Evolutionary conservation across 352 stramenopile genomes (phyloP).

Genomic region (Pythium phragmitis): DNA sequence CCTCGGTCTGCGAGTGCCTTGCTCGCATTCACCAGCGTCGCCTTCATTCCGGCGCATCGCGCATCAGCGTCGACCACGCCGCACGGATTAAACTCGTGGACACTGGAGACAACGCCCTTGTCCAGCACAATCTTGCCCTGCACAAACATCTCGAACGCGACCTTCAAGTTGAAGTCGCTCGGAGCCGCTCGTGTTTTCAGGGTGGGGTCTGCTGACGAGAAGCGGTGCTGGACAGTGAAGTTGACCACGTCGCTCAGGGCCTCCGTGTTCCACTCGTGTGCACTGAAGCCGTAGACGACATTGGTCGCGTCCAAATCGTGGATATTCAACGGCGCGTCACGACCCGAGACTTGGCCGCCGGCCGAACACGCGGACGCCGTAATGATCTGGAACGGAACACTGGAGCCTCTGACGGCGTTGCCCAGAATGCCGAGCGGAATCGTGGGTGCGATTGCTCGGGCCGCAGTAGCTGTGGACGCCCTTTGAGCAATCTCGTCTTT

Average conservation of each 20-base stretch:
- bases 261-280: constrained; percentile 49
- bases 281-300: constrained; percentile 41
- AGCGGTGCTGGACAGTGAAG: constrained; percentile 1
- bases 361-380: not conserved
- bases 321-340: constrained; percentile 30
- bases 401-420: not conserved
- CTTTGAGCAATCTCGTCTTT: not conserved
- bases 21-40: not conserved
- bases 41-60: not conserved
- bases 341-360: not conserved
- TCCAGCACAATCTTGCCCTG: constrained; percentile 43
- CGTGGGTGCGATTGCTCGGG: not conserved
- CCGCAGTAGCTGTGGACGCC: not conserved
- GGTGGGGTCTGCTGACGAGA: not conserved
- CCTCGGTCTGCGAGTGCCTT: not conserved
- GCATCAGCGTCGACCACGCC: constrained; percentile 30
- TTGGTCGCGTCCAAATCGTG: constrained; percentile 38
- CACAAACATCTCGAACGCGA: constrained; percentile 33
- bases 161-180: not conserved
- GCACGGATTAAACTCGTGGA: constrained; percentile 34
- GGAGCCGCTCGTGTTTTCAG: not conserved
- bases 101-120: constrained; percentile 31
- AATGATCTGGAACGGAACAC: not conserved
- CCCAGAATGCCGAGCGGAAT: constrained; percentile 1
- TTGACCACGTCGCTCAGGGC: constrained; percentile 12